phyloP scores from a whole-genome alignment of 805 yeast genomes.

The Lipomyces kockii region DNA sequence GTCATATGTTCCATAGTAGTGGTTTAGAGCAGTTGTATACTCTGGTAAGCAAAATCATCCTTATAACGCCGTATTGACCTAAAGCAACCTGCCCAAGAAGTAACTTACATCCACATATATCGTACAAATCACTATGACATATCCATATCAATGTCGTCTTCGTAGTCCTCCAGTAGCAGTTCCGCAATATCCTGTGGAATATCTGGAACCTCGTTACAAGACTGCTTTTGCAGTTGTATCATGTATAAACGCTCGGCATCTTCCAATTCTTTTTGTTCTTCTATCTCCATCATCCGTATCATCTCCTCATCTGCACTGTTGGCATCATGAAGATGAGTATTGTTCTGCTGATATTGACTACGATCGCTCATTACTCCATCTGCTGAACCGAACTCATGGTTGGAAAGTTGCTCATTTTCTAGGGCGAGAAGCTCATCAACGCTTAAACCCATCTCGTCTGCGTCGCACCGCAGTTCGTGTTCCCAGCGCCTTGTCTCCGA shows the following conservation, averaged over 20 bases:
- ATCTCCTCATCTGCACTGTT: slow-evolving; percentile 13
- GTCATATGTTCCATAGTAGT: no score
- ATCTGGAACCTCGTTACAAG: neutral
- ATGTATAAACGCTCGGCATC: slow-evolving; percentile 1
- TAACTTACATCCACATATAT: neutral
- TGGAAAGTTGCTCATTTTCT: slow-evolving; percentile 1
- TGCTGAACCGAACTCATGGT: neutral
- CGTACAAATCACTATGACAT: neutral
- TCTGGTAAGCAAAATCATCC: neutral
- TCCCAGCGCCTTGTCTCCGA: neutral
- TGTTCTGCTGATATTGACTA: neutral
- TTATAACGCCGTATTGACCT: neutral
- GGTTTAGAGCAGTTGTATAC: neutral
- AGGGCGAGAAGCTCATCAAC: slow-evolving; percentile 9
- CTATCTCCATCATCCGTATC: slow-evolving; percentile 13
- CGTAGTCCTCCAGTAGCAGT: neutral
- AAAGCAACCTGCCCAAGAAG: neutral
- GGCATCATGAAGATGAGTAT: slow-evolving; percentile 2
- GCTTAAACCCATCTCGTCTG: neutral
- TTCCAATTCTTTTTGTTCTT: slow-evolving; percentile 1
- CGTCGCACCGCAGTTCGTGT: neutral
- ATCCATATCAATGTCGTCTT: slow-evolving; percentile 1
- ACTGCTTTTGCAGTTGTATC: neutral
- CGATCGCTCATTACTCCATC: neutral
- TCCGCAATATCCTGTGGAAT: neutral